Percentiles rank a stretch among this genome's conserved stretches.
phyloP scores from a whole-genome alignment of 192 early-diverging fungal genomes.

The Rhizoclosmatium globosum region DNA sequence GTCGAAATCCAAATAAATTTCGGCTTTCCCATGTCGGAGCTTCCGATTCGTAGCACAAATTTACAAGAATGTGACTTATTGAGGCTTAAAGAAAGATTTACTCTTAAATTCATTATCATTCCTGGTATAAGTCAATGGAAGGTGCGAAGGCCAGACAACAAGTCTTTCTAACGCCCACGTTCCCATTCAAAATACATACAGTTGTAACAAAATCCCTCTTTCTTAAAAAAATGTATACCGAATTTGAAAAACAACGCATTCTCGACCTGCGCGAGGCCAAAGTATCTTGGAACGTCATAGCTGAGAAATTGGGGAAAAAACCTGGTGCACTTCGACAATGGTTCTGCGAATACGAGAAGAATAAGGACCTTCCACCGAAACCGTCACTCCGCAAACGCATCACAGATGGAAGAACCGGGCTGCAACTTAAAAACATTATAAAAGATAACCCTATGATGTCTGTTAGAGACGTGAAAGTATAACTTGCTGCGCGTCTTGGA shows the following conservation, averaged over 20 bases:
- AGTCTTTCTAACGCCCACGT: too few relatives aligned
- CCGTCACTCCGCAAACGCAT: background rate
- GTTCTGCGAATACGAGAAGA: background rate
- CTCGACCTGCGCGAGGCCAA: background rate
- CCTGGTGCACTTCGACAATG: background rate
- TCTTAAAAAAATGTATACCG: conserved; percentile 1
- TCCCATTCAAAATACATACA: too few relatives aligned
- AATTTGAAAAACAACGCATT: background rate
- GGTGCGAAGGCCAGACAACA: too few relatives aligned
- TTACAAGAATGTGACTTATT: too few relatives aligned
- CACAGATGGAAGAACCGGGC: background rate
- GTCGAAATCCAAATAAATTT: too few relatives aligned
- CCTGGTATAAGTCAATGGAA: too few relatives aligned
- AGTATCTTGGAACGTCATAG: conserved; percentile 4
- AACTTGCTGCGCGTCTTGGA: background rate
- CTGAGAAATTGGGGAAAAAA: background rate
- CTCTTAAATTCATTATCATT: too few relatives aligned
- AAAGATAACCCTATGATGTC: background rate
- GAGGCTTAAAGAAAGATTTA: too few relatives aligned
- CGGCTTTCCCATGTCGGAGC: too few relatives aligned
- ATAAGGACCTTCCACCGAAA: background rate
- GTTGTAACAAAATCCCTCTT: too few relatives aligned
- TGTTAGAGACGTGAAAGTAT: background rate
- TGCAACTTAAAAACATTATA: background rate
- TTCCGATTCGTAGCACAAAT: too few relatives aligned